A percentile compares a stretch with the other conserved stretches of the same genome.
phyloP scores from a whole-genome alignment of 2,329 filamentous ascomycete species.

The Fusarium sp. region DNA sequence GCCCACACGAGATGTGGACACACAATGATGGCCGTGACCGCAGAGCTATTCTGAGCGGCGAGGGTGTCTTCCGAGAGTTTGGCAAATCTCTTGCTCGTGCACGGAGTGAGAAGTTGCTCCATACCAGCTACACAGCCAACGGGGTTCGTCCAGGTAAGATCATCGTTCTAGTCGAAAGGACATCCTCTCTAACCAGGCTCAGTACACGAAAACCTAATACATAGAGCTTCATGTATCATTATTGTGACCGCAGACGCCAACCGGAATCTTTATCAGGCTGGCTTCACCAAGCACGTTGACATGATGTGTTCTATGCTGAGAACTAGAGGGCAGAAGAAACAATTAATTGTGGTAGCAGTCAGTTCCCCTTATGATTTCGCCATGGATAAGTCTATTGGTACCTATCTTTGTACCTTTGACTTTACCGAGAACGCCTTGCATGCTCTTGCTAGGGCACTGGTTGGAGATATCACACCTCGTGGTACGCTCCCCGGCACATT shows the following conservation, averaged over 20 bases:
- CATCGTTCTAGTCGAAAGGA: neutral
- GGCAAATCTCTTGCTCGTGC: constrained; percentile 89
- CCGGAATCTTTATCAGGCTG: constrained; percentile 91
- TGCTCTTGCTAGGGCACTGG: constrained; percentile 84
- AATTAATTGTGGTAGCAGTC: constrained; percentile 89
- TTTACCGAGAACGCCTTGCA: constrained; percentile 94
- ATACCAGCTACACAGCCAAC: constrained; percentile 96
- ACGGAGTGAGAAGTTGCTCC: constrained; percentile 85
- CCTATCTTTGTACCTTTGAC: constrained; percentile 95
- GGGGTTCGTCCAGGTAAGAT: constrained; percentile 79
- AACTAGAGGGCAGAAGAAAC: constrained; percentile 84
- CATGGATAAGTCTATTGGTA: constrained; percentile 89
- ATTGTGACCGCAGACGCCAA: constrained; percentile 95
- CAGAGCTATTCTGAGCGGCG: constrained; percentile 84
- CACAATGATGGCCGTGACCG: constrained; percentile 68
- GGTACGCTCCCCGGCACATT: constrained; percentile 79
- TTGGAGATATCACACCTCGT: constrained; percentile 76
- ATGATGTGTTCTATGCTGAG: constrained; percentile 93
- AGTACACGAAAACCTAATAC: constrained; percentile 93
- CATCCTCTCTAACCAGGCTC: constrained; percentile 10
- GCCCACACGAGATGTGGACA: constrained; percentile 67
- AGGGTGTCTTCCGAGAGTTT: constrained; percentile 91
- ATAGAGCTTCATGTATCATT: constrained; percentile 87
- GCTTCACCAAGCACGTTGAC: constrained; percentile 94
- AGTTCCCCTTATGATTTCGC: constrained; percentile 98